Conservation (phyloP, 129 eudicot genomes). For the Daucus carota region DNA sequence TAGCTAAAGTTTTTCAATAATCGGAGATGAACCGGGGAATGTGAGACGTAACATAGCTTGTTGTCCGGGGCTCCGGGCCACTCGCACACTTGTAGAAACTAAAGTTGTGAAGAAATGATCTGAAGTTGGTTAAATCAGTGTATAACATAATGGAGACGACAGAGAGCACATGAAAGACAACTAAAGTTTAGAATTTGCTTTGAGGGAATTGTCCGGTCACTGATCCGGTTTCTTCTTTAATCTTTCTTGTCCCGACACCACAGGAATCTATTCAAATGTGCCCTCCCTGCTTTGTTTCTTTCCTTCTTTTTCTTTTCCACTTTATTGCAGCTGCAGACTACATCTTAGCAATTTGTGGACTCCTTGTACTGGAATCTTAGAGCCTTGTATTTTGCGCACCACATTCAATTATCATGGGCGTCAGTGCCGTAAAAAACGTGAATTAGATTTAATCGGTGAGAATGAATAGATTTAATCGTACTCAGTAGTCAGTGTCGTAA, state of each 20-base stretch:
- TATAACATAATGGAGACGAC: background rate
- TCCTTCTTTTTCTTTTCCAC: background rate
- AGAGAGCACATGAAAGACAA: background rate
- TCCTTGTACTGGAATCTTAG: background rate
- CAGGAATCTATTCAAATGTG: conserved; percentile 5
- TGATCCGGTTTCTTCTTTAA: background rate
- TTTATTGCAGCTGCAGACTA: conserved; percentile 8
- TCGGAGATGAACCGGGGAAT: no score
- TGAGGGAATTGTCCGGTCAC: background rate
- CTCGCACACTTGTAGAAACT: no score
- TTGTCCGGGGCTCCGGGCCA: no score
- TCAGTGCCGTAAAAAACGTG: no score
- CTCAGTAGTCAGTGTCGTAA: no score
- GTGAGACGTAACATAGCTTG: no score
- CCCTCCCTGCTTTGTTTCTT: background rate
- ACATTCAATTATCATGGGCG: background rate
- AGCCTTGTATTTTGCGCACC: background rate
- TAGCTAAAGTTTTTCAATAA: no score
- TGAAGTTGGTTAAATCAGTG: background rate
- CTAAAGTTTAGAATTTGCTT: conserved; percentile 1
- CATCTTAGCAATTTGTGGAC: background rate
- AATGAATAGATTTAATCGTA: no score
- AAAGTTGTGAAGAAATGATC: background rate
- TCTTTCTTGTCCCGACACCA: background rate
- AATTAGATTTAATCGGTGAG: no score